Evolutionary conservation across 768 basidiomycete genomes (phyloP).

Genomic region (Hypsizygus marmoreus): DNA sequence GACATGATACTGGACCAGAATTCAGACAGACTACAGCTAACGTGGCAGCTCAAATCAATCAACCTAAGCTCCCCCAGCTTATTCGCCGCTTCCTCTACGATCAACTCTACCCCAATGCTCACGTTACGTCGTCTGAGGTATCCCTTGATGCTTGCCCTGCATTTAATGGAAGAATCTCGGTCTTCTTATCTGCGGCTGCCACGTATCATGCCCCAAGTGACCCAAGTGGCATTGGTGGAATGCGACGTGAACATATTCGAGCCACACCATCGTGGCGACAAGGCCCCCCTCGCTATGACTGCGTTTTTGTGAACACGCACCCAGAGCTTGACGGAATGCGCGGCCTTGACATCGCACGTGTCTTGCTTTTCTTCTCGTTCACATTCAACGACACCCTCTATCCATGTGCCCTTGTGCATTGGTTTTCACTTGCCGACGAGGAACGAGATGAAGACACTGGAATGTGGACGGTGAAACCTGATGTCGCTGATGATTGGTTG

Average conservation of each 20-base stretch:
- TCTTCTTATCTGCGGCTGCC: slow-evolving; percentile 29
- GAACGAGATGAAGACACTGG: slow-evolving; percentile 7
- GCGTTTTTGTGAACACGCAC: slow-evolving; percentile 23
- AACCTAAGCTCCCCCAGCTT: slow-evolving; percentile 22
- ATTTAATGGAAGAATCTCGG: slow-evolving; percentile 8
- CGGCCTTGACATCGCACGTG: slow-evolving; percentile 22
- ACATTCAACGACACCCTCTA: slow-evolving; percentile 12
- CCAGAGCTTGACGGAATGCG: slow-evolving; percentile 21
- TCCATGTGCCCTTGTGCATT: slow-evolving; percentile 26
- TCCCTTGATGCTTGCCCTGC: slow-evolving; percentile 18
- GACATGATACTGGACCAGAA: background rate
- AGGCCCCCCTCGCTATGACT: slow-evolving; percentile 25
- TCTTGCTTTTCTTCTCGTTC: slow-evolving; percentile 30
- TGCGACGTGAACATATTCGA: slow-evolving; percentile 26
- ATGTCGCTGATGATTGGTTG: too few species aligned
- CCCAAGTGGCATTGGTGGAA: slow-evolving; percentile 19
- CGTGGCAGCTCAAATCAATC: slow-evolving; percentile 10
- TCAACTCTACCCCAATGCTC: slow-evolving; percentile 18
- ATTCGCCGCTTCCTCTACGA: slow-evolving; percentile 27
- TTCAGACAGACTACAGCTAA: slow-evolving; percentile 13
- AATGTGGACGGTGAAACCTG: too few species aligned
- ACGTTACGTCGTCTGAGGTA: slow-evolving; percentile 7
- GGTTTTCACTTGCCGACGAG: slow-evolving; percentile 14
- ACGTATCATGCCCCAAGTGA: slow-evolving; percentile 29
- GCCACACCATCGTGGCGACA: slow-evolving; percentile 26